Base-by-base conservation (phyloP, 768 basidiomycete species). In the Gelatoporia subvermispora region DNA sequence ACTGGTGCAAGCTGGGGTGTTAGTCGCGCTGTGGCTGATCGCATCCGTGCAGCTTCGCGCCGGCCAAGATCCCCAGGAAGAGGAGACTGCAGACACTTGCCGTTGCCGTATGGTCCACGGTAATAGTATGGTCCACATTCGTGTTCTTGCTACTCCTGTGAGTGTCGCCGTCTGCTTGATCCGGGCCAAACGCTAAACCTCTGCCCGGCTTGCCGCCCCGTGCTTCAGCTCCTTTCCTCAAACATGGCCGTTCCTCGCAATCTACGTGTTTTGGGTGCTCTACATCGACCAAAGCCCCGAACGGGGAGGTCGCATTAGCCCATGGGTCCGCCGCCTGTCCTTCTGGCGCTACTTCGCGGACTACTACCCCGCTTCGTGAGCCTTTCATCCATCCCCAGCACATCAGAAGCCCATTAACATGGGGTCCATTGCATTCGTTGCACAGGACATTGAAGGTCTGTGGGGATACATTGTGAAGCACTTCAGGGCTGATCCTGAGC, bases 321-420 rank as follows among this genome's bases (percentile, higher is more conserved):
- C 72, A 20, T 93, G 87, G 89, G 79, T 90, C 51, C 77, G 93
- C 23, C 76, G 76, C 8, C 59, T 74, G 53, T 68, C 72, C 38
- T 77, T 90, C 55, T 98, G 93, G 92, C 79, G 71, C 60, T 92
- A 93, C 61, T 97, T 95, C 71, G 90, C 93, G 18, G 88, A 89
- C 51, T 88, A 92, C 65, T 93, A 93, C 59, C 91, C 91, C 58
- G 85, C 86, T 41, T 86, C 86, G 89, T 92, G 69, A 67, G 89
- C 82, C 18, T 28, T 34, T 16, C 17, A 3, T 24, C 23, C 35
- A 25, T 23, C 11, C 8, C 10, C 37, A 40, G 21, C 2, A 31
- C 55, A 9, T 31, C 16, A 15, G 15, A 8, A 20, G 34, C 8
- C 22, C 43, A 13, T 16, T 21, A 18, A 28, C 10, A 13, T 47